Percentiles rank a stretch among this genome's conserved stretches.
Evolutionary conservation across 805 yeast genomes (phyloP).

Genomic region (Dipodascopsis uninucleata): DNA sequence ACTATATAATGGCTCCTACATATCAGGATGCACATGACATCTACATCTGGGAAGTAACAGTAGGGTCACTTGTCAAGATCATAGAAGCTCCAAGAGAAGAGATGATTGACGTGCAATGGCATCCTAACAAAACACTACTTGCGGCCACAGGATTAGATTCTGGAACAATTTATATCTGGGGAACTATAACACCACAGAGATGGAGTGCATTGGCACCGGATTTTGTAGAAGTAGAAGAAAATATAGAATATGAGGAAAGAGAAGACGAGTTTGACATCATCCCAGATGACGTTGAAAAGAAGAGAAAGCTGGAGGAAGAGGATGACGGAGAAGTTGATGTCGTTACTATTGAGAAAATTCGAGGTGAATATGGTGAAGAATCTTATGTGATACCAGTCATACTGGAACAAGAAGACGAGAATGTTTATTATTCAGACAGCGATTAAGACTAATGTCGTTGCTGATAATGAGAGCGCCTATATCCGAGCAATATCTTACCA

Average conservation of each 20-base stretch:
- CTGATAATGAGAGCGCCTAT: neutral
- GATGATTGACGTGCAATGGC: constrained; percentile 82
- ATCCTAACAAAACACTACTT: constrained; percentile 65
- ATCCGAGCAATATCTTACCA: neutral
- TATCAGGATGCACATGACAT: constrained; percentile 84
- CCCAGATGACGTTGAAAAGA: constrained; percentile 56
- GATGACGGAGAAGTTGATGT: constrained; percentile 65
- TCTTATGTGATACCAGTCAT: constrained; percentile 62
- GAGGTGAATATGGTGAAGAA: constrained; percentile 50
- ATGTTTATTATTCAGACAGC: constrained; percentile 19
- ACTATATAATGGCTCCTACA: constrained; percentile 84
- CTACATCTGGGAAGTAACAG: constrained; percentile 86
- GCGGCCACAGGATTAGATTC: constrained; percentile 82
- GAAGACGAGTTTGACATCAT: constrained; percentile 86
- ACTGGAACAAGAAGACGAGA: constrained; percentile 32
- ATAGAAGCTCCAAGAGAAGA: constrained; percentile 90
- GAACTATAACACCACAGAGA: constrained; percentile 75
- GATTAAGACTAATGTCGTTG: constrained; percentile 6
- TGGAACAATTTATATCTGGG: constrained; percentile 81
- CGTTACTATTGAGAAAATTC: constrained; percentile 51
- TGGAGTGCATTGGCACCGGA: constrained; percentile 98
- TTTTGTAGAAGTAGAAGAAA: constrained; percentile 90
- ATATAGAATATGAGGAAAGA: constrained; percentile 77
- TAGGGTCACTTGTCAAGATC: constrained; percentile 85
- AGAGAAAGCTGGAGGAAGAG: constrained; percentile 58